phyloP scores from a whole-genome alignment of 2,329 filamentous ascomycete genomes.

The Neonectria punicea region DNA sequence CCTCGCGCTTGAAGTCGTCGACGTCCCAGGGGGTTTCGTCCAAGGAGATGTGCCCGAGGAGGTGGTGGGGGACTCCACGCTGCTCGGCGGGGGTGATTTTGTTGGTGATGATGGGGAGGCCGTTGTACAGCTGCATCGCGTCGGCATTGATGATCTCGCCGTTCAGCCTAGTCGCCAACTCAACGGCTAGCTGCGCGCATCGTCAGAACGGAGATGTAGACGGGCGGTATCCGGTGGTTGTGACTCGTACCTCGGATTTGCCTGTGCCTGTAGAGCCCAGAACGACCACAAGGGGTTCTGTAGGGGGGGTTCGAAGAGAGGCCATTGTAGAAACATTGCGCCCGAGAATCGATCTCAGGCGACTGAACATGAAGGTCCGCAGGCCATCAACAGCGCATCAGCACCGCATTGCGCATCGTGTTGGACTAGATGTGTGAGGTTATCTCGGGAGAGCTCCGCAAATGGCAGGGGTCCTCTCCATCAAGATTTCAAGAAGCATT shows the following conservation, averaged over 20 bases:
- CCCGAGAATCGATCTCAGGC: conserved; percentile 38
- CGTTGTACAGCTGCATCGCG: conserved; percentile 96
- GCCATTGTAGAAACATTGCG: conserved; percentile 56
- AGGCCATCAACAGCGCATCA: conserved; percentile 23
- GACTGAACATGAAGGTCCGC: conserved; percentile 42
- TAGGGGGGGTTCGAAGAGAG: conserved; percentile 48
- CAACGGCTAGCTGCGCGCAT: conserved; percentile 78
- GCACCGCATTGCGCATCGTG: conserved; percentile 6
- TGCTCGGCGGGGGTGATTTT: conserved; percentile 83
- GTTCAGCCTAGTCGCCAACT: conserved; percentile 83
- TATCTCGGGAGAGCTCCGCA: not conserved
- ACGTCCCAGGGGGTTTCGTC: conserved; percentile 87
- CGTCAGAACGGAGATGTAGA: conserved; percentile 21
- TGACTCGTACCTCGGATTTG: conserved; percentile 79
- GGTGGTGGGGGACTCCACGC: conserved; percentile 84
- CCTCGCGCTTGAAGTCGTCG: conserved; percentile 77
- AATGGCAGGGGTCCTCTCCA: not conserved
- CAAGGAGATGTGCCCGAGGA: conserved; percentile 81
- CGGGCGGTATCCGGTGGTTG: not conserved
- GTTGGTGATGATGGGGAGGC: conserved; percentile 94
- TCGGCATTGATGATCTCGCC: conserved; percentile 98
- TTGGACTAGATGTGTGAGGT: not conserved
- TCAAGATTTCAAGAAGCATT: not conserved
- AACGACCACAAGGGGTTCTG: conserved; percentile 78
- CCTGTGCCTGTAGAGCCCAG: conserved; percentile 93